phyloP scores from a whole-genome alignment of 805 yeast species.

The Saccharomyces jurei region DNA sequence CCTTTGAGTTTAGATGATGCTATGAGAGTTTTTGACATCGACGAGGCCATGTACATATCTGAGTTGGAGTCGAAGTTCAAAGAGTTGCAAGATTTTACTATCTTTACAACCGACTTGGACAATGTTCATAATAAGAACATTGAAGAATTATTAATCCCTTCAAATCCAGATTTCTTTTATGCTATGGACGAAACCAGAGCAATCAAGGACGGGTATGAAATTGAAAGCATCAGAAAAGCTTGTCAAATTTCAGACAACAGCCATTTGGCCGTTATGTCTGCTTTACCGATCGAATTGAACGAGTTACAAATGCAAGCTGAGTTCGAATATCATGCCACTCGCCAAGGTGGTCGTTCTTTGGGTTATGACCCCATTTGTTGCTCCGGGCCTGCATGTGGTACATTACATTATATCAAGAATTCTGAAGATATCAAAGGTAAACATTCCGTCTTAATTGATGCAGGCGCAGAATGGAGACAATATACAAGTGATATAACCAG shows the following conservation, averaged over 20 bases:
- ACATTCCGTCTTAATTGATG: constrained; percentile 75
- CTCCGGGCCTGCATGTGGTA: constrained; percentile 84
- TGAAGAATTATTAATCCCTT: constrained; percentile 33
- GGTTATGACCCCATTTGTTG: constrained; percentile 96
- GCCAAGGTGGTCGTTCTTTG: constrained; percentile 86
- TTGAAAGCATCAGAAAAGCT: constrained; percentile 70
- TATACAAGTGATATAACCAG: constrained; percentile 93
- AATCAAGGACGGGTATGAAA: constrained; percentile 77
- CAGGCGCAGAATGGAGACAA: constrained; percentile 95
- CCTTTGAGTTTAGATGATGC: constrained; percentile 71
- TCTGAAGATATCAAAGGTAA: constrained; percentile 54
- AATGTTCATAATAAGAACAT: constrained; percentile 34
- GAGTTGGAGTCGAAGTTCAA: constrained; percentile 37
- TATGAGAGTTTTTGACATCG: constrained; percentile 60
- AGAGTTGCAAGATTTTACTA: constrained; percentile 21
- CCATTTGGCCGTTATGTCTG: constrained; percentile 88
- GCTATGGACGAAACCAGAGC: constrained; percentile 84
- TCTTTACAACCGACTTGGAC: constrained; percentile 49
- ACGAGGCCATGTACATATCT: constrained; percentile 59
- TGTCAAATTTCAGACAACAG: constrained; percentile 79
- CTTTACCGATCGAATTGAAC: constrained; percentile 74
- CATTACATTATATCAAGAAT: constrained; percentile 82
- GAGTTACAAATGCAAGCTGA: constrained; percentile 96
- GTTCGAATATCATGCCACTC: constrained; percentile 82
- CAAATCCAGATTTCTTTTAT: constrained; percentile 44